Conservation (phyloP, 768 basidiomycete genomes). For the Omphalotus guepiniiformis region DNA sequence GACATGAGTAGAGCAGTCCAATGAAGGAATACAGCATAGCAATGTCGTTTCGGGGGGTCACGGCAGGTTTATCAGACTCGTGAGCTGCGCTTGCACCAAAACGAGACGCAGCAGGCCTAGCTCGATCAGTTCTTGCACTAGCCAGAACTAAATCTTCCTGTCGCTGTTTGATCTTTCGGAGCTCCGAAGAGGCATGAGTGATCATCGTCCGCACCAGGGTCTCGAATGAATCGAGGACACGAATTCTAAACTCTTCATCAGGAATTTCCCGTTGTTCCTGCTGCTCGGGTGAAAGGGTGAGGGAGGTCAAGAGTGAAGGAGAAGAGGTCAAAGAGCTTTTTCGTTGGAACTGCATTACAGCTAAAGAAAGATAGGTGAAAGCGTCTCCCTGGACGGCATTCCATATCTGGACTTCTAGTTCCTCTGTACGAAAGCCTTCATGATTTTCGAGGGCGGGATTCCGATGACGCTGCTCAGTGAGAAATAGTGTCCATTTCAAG, state of each 20-base stretch:
- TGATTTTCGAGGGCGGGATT: conserved; percentile 61
- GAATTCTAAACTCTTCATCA: conserved; percentile 47
- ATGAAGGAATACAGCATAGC: conserved; percentile 82
- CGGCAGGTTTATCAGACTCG: conserved; percentile 34
- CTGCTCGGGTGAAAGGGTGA: conserved; percentile 33
- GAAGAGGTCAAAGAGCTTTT: conserved; percentile 26
- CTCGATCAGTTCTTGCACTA: conserved; percentile 59
- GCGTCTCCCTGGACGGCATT: conserved; percentile 80
- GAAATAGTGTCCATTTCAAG: conserved; percentile 87
- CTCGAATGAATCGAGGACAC: conserved; percentile 64
- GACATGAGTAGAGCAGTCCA: conserved; percentile 70
- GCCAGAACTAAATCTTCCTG: conserved; percentile 83
- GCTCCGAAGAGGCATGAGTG: conserved; percentile 73
- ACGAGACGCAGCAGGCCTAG: conserved; percentile 46
- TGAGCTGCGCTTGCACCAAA: conserved; percentile 37
- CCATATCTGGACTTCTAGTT: conserved; percentile 79
- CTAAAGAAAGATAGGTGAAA: conserved; percentile 66
- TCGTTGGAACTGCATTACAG: conserved; percentile 53
- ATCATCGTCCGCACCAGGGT: conserved; percentile 66
- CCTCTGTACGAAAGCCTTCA: conserved; percentile 68
- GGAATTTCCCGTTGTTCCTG: conserved; percentile 44
- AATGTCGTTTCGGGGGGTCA: conserved; percentile 72
- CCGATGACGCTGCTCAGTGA: conserved; percentile 70
- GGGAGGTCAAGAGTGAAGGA: conserved; percentile 30
- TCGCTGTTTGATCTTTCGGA: conserved; percentile 81